phyloP scores from a whole-genome alignment of 805 yeast species.

The Komagataella pastoris region DNA sequence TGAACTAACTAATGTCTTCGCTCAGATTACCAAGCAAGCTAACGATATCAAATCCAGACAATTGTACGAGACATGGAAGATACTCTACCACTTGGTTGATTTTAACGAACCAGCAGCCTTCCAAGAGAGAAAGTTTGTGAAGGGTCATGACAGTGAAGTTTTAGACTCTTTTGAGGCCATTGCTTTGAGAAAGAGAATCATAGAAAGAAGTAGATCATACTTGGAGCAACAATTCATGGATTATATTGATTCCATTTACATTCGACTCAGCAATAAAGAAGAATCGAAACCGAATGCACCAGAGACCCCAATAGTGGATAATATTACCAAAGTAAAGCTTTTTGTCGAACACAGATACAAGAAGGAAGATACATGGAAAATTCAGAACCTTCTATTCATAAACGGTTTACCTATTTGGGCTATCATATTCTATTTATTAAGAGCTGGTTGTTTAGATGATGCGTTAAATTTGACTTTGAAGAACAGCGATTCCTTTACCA shows the following conservation, averaged over 20 bases:
- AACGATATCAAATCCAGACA: constrained; percentile 54
- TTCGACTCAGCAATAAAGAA: constrained; percentile 17
- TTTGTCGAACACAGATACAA: constrained; percentile 34
- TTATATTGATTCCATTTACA: constrained; percentile 53
- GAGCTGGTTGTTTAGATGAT: constrained; percentile 74
- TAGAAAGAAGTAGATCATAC: constrained; percentile 39
- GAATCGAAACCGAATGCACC: constrained; percentile 17
- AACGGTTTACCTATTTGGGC: constrained; percentile 96
- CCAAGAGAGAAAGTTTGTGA: constrained; percentile 19
- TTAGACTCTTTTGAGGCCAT: constrained; percentile 16
- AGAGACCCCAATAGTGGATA: constrained; percentile 37
- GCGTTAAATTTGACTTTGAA: constrained; percentile 57
- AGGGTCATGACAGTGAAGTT: constrained; percentile 13
- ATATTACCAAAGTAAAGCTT: constrained; percentile 56
- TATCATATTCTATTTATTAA: constrained; percentile 63
- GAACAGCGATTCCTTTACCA: constrained; percentile 62
- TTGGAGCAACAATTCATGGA: constrained; percentile 70
- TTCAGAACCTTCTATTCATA: constrained; percentile 44
- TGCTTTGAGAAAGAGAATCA: constrained; percentile 29
- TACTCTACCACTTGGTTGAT: constrained; percentile 35
- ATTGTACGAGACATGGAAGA: constrained; percentile 61
- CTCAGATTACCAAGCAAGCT: constrained; percentile 39
- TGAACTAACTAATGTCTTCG: constrained; percentile 46
- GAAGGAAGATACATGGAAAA: constrained; percentile 27
- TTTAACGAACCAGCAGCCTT: constrained; percentile 20